Evolutionary conservation across 176 grass and related monocot genomes (phyloP), one percentile per base, ranked within the genome.

Genomic region (Carex cristatella): DNA sequence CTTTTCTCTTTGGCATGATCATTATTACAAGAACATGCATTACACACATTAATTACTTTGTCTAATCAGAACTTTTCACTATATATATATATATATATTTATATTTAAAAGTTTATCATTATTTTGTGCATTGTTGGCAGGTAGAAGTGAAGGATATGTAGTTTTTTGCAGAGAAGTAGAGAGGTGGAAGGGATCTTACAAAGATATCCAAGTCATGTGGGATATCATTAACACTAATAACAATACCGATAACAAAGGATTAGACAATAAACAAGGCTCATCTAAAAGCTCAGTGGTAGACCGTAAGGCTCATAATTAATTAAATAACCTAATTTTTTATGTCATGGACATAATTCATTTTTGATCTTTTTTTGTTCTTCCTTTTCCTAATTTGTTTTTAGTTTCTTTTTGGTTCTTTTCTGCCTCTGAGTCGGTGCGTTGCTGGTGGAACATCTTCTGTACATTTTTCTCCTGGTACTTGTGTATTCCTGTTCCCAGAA

Each of bases 121-220:
- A 44, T n/a, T 70, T 51, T 77, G 49, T 77, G 35, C 71, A 54
- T 70, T 63, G 10, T 46, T 27, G 33, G 9, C 56, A 81, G 78
- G 56, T 30, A 62, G 2, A 80, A 33, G 10, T 14, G 55, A 80
- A 81, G 79, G 79, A 81, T 42, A 61, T 18, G 15, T 62, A 63
- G 53, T 46, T 44, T 58, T 81, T 46, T 63, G 79, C 15, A 9
- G 42, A 2, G 79, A 81, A 64, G 57, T 81, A 63, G 33, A 81
- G 23, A 62, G 19, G 63, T 81, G 79, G 33, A 81, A 46, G 16
- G 79, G 58, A 5, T 40, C 38, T 5, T 81, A 81, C 10, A 64
- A 63, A 9, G 79, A 81, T 46, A 81, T 81, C 10, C 35, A 81
- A 63, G 58, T 81, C 4, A 44, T 81, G 79, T 81, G 79, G 79